Percentiles rank a stretch among this genome's conserved stretches.
Evolutionary conservation across 2,329 filamentous ascomycete genomes (phyloP).

Genomic region (Xylaria sp.): DNA sequence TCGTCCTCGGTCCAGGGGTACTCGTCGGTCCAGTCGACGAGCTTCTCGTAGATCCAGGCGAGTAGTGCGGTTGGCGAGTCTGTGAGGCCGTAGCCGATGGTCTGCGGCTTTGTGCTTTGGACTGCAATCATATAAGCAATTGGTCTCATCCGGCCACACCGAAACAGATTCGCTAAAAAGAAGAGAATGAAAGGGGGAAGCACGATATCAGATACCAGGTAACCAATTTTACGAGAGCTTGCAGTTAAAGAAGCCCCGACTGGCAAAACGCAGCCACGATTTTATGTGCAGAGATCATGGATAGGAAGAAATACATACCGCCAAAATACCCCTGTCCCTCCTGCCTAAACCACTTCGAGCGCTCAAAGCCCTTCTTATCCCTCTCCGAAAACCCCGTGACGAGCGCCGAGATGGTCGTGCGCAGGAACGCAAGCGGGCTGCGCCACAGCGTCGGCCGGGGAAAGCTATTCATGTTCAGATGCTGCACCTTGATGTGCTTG

Average conservation of each 20-base stretch:
- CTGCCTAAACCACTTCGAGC: conserved; percentile 44
- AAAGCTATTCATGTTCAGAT: conserved; percentile 33
- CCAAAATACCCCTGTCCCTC: conserved; percentile 34
- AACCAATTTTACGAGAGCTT: background rate
- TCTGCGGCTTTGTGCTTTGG: conserved; percentile 76
- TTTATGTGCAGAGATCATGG: background rate
- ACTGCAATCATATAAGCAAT: conserved; percentile 46
- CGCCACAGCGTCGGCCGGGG: conserved; percentile 25
- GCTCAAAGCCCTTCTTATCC: conserved; percentile 60
- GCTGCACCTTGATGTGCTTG: conserved; percentile 38
- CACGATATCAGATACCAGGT: background rate
- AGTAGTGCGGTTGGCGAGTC: conserved; percentile 77
- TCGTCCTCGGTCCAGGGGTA: conserved; percentile 82
- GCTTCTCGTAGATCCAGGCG: conserved; percentile 84
- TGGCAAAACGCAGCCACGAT: background rate
- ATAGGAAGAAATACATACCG: conserved; percentile 19
- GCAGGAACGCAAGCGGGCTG: conserved; percentile 22
- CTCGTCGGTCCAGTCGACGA: conserved; percentile 78
- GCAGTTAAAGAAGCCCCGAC: background rate
- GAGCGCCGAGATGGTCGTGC: conserved; percentile 26
- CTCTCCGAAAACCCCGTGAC: conserved; percentile 42
- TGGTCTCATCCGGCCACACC: background rate
- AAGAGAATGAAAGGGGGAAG: background rate
- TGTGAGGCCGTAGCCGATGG: conserved; percentile 73
- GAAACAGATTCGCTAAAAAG: too few species aligned